phyloP scores from a whole-genome alignment of 169 alveolate genomes.

The Plasmodium adleri region DNA sequence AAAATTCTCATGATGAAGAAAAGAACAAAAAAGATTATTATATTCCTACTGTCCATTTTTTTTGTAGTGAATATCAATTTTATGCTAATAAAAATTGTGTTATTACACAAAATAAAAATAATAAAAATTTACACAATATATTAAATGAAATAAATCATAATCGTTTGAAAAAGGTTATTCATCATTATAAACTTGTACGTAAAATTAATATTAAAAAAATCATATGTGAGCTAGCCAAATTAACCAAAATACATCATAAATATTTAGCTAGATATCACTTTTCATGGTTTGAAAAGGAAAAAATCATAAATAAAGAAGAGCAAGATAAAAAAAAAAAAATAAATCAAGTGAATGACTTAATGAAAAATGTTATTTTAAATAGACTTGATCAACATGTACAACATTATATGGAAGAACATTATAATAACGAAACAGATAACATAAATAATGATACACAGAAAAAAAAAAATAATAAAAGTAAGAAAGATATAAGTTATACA shows the following conservation, averaged over 20 bases:
- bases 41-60: constrained; percentile 17
- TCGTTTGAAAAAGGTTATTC: constrained; percentile 34
- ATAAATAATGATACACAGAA: no score
- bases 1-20: constrained; percentile 14
- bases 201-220: constrained; percentile 57
- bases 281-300: constrained; percentile 58
- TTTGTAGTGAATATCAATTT: constrained; percentile 64
- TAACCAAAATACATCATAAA: constrained; percentile 66
- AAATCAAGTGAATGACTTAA: constrained; percentile 15
- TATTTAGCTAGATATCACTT: constrained; percentile 58
- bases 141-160: constrained; percentile 16
- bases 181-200: constrained; percentile 45
- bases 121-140: constrained; percentile 26
- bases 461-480: no score
- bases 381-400: not conserved
- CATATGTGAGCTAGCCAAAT: constrained; percentile 24
- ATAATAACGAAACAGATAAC: no score
- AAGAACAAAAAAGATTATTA: constrained; percentile 7
- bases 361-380: constrained; percentile 14
- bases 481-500: no score
- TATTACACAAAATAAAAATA: constrained; percentile 17
- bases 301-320: not conserved
- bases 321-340: not conserved
- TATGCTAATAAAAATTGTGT: constrained; percentile 55
- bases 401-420: no score